phyloP scores from a whole-genome alignment of 2,329 filamentous ascomycete genomes.

The Chaetomium sp. region DNA sequence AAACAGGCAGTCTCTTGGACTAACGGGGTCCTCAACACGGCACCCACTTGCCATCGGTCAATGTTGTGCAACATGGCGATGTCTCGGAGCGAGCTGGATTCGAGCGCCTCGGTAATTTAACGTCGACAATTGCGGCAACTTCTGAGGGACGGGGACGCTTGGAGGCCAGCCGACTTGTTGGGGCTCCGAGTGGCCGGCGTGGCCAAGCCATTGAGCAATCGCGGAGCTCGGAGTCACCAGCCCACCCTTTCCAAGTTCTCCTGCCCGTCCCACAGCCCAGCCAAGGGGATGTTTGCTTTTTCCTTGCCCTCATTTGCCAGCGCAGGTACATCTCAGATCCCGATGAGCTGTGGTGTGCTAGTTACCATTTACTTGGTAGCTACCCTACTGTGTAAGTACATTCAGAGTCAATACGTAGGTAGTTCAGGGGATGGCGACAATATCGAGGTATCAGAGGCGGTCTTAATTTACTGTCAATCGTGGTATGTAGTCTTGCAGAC shows the following conservation, averaged over 20 bases:
- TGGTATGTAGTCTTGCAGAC: neutral
- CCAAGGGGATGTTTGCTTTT: slow-evolving; percentile 15
- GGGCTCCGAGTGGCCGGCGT: slow-evolving; percentile 21
- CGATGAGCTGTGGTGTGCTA: neutral
- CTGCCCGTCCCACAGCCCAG: neutral
- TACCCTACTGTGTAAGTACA: too few species aligned
- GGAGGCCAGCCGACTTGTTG: slow-evolving; percentile 2
- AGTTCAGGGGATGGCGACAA: neutral
- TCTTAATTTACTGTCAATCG: neutral
- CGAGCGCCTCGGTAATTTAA: neutral
- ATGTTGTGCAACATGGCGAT: slow-evolving; percentile 9
- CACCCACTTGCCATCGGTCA: slow-evolving; percentile 2
- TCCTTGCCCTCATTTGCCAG: neutral
- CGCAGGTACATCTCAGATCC: slow-evolving; percentile 10
- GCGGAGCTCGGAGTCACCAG: slow-evolving; percentile 16
- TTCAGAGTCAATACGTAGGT: too few species aligned
- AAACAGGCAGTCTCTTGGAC: neutral
- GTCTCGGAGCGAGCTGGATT: slow-evolving; percentile 3
- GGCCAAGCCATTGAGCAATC: slow-evolving; percentile 17
- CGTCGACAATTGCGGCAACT: slow-evolving; percentile 14
- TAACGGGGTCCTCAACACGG: neutral
- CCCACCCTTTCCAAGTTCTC: neutral
- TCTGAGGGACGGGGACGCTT: neutral
- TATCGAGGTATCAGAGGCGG: neutral
- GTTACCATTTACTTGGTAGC: too few species aligned